Percentiles rank a stretch among this genome's conserved stretches.
Conservation (phyloP, 2,329 filamentous ascomycete species). For the Amesomyces nigricolor region DNA sequence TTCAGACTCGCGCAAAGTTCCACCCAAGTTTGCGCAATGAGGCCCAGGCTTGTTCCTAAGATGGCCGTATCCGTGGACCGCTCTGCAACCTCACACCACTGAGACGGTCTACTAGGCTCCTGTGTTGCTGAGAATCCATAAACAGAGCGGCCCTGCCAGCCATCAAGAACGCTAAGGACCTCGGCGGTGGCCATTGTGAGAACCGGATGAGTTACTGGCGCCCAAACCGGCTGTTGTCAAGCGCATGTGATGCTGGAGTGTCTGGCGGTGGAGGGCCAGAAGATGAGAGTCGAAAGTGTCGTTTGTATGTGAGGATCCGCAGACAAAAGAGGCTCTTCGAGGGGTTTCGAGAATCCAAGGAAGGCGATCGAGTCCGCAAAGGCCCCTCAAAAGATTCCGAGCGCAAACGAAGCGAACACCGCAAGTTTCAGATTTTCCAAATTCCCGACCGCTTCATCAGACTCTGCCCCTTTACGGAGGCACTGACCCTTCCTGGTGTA, state of each 20-base stretch:
- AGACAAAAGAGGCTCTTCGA: background rate
- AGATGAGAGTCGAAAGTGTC: conserved; percentile 2
- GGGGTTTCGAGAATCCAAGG: background rate
- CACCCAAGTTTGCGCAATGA: conserved; percentile 40
- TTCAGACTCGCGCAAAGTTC: conserved; percentile 26
- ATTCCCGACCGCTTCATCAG: conserved; percentile 15
- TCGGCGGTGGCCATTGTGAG: conserved; percentile 51
- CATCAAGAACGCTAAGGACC: conserved; percentile 40
- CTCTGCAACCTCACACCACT: conserved; percentile 34
- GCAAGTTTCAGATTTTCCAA: background rate
- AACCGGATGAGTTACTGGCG: conserved; percentile 39
- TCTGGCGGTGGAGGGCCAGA: conserved; percentile 10
- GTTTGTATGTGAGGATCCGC: background rate
- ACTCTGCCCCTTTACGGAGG: conserved; percentile 15
- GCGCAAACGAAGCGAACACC: background rate
- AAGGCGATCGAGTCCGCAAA: background rate
- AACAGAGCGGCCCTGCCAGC: conserved; percentile 37
- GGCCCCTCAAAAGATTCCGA: background rate
- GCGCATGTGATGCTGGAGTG: conserved; percentile 42
- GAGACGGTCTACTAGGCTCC: conserved; percentile 32
- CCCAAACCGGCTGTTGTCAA: conserved; percentile 37
- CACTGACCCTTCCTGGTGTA: conserved; percentile 12
- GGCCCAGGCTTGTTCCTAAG: conserved; percentile 33
- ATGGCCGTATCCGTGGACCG: conserved; percentile 21
- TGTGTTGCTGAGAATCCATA: conserved; percentile 35